phyloP scores from a whole-genome alignment of 345 rosid species.

The Lenwebbia sp. region DNA sequence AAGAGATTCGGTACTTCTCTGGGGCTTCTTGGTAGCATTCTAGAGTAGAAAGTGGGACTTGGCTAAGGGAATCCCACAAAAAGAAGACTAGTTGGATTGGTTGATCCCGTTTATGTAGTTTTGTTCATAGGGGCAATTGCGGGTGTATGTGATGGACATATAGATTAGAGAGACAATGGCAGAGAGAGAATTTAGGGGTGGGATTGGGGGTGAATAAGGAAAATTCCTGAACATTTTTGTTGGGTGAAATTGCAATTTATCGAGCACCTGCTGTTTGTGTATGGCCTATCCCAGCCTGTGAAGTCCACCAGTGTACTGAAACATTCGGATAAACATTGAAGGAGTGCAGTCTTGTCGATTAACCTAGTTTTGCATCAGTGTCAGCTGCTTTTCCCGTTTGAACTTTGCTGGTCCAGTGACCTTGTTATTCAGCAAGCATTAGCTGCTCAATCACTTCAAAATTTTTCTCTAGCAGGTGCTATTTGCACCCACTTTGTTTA shows the following conservation, averaged over 20 bases:
- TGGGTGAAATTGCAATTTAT: not conserved
- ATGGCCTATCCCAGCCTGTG: not conserved
- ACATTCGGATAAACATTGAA: not conserved
- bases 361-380: not conserved
- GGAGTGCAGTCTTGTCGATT: not conserved
- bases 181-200: not conserved
- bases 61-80: not conserved
- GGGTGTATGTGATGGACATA: not conserved
- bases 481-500: not conserved
- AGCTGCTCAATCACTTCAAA: not conserved
- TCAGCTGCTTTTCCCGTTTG: not conserved
- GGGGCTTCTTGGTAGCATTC: not conserved
- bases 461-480: not conserved
- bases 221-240: not conserved
- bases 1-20: not conserved
- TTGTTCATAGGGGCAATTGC: not conserved
- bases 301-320: not conserved
- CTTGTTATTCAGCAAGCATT: not conserved
- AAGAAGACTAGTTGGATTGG: not conserved
- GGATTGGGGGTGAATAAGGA: not conserved
- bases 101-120: not conserved
- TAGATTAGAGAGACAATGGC: not conserved
- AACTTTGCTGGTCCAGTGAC: not conserved
- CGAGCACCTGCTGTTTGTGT: not conserved
- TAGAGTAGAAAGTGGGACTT: not conserved